Percentiles rank a stretch among this genome's conserved stretches.
Conservation (phyloP, 1,284 basidiomycete genomes). For the Heterobasidion annosum region DNA sequence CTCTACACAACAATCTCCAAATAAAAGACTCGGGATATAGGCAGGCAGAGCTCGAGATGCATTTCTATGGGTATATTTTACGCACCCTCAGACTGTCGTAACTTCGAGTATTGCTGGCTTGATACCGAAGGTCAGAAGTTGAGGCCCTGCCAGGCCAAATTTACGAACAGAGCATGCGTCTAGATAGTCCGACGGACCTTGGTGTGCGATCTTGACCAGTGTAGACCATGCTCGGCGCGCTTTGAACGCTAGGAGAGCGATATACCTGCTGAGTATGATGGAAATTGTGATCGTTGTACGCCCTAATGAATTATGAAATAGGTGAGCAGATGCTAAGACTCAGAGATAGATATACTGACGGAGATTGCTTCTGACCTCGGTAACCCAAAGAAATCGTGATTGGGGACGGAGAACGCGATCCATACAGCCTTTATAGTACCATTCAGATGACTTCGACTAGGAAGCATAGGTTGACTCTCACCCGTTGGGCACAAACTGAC, state of each 20-base stretch:
- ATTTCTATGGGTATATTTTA: background rate
- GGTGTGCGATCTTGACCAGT: background rate
- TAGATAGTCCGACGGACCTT: background rate
- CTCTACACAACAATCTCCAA: too few relatives aligned
- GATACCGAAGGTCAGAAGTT: background rate
- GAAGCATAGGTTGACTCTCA: background rate
- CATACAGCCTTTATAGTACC: background rate
- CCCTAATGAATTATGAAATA: background rate
- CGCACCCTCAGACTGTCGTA: background rate
- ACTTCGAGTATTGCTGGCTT: background rate
- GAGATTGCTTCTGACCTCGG: conserved; percentile 3
- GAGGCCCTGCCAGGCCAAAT: background rate
- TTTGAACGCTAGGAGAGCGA: background rate
- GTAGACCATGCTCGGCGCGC: background rate
- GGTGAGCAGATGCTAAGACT: background rate
- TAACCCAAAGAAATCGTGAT: conserved; percentile 9
- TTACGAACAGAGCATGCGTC: background rate
- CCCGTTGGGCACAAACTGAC: conserved; percentile 7
- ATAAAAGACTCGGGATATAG: background rate
- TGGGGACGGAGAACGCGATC: conserved; percentile 6
- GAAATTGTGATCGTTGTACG: too few relatives aligned
- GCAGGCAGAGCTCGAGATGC: background rate
- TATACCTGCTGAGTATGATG: background rate
- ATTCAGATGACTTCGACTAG: background rate
- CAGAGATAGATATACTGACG: background rate